These are phyloP conservation scores for Fraxinus floribunda DNA, from an alignment of 305 asterid genomes.

Conservation along the genomic window DNA sequence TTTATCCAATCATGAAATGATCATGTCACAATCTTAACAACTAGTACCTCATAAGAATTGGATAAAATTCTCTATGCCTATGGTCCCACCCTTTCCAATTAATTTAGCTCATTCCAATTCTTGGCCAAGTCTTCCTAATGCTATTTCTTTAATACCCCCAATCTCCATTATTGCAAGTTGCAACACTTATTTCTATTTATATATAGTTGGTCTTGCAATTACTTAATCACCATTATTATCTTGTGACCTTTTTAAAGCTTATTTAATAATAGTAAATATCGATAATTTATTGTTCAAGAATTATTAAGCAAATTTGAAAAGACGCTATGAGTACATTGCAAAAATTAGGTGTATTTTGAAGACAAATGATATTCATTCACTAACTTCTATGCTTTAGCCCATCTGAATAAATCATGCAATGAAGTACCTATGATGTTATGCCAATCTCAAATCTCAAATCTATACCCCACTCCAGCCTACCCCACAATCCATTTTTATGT, in stretches of 20 bases:
- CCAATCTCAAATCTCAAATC: background rate
- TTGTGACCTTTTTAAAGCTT: background rate
- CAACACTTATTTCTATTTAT: conserved; percentile 1
- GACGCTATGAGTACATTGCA: background rate
- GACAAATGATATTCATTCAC: background rate
- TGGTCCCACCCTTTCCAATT: conserved; percentile 14
- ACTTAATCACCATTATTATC: conserved; percentile 22
- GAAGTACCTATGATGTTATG: background rate
- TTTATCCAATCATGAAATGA: background rate
- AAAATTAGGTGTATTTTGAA: background rate
- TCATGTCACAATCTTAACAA: conserved; percentile 19
- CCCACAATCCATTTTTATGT: conserved; percentile 22
- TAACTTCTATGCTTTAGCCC: background rate
- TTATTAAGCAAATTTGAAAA: background rate
- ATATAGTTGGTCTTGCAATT: conserved; percentile 6
- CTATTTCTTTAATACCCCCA: conserved; percentile 24
- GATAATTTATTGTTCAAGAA: background rate
- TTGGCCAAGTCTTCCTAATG: conserved; percentile 24
- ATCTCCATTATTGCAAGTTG: conserved; percentile 13
- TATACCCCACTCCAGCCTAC: background rate
- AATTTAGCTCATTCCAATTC: conserved; percentile 20
- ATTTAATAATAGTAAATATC: background rate
- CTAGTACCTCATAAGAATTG: conserved; percentile 15
- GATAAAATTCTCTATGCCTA: conserved; percentile 6
- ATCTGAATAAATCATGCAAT: background rate